Conservation (phyloP, 2,329 filamentous ascomycete genomes). For the Ploettnerulaceae sp. region DNA sequence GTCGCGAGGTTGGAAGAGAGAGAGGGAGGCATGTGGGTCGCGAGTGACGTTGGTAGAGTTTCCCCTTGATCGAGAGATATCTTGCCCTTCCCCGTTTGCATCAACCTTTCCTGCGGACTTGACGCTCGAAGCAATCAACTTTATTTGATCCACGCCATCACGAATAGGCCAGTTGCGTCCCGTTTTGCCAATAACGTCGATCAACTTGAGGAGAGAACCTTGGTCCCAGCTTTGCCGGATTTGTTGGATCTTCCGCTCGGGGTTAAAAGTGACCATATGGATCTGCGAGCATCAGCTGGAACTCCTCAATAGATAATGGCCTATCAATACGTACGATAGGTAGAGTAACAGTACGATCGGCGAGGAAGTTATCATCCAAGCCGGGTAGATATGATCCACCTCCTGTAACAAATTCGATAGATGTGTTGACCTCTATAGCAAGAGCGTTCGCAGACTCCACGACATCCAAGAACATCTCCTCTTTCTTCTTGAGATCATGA, state of each 20-base stretch:
- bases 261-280: slow-evolving; percentile 84
- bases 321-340: slow-evolving; percentile 62
- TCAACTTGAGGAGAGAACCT: slow-evolving; percentile 82
- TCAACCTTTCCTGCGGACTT: slow-evolving; percentile 42
- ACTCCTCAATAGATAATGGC: background rate
- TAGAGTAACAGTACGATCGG: slow-evolving; percentile 73
- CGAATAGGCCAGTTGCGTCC: slow-evolving; percentile 94
- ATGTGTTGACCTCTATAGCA: slow-evolving; percentile 75
- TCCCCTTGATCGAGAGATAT: slow-evolving; percentile 43
- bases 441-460: slow-evolving; percentile 68
- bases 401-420: slow-evolving; percentile 72
- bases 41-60: slow-evolving; percentile 51
- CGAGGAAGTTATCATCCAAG: slow-evolving; percentile 90
- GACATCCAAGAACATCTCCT: slow-evolving; percentile 67
- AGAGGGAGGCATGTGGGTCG: slow-evolving; percentile 66
- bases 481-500: slow-evolving; percentile 76
- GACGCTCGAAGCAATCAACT: slow-evolving; percentile 62
- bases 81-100: slow-evolving; percentile 33
- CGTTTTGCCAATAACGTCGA: slow-evolving; percentile 87
- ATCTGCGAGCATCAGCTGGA: slow-evolving; percentile 46
- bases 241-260: slow-evolving; percentile 71
- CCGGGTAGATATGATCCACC: slow-evolving; percentile 84
- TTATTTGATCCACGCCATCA: slow-evolving; percentile 78
- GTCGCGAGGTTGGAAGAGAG: slow-evolving; percentile 69
- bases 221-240: slow-evolving; percentile 96